These are phyloP conservation scores for Talaromyces wortmannii DNA, from an alignment of 495 filamentous ascomycete genomes.

Conservation along the genomic window DNA sequence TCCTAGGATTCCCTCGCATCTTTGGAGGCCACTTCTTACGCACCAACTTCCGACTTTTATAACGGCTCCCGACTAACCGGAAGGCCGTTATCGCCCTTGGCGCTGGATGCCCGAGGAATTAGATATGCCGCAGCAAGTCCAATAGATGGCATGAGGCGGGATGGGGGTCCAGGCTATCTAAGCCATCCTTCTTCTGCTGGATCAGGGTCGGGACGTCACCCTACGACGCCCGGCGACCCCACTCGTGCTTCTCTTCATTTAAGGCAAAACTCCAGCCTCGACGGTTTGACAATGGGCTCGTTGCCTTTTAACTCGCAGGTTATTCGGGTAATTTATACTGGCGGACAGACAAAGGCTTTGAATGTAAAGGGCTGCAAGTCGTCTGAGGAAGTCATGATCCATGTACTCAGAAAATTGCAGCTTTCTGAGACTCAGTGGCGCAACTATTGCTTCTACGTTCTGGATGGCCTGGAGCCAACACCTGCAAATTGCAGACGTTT, in stretches of 20 bases:
- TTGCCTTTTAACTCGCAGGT: constrained; percentile 73
- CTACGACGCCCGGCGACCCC: constrained; percentile 35
- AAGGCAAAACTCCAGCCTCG: constrained; percentile 62
- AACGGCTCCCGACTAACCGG: no score
- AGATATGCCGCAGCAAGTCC: constrained; percentile 47
- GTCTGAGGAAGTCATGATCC: constrained; percentile 81
- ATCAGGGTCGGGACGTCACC: constrained; percentile 37
- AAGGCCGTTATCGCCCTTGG: constrained; percentile 63
- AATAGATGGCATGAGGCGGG: constrained; percentile 39
- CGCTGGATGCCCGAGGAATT: constrained; percentile 43
- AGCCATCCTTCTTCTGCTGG: constrained; percentile 39
- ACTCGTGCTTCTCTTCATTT: constrained; percentile 25
- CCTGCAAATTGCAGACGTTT: constrained; percentile 70
- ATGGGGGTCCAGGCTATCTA: constrained; percentile 46
- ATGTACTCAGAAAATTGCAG: constrained; percentile 75
- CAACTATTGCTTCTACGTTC: constrained; percentile 76
- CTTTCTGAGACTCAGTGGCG: constrained; percentile 68
- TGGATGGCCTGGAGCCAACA: constrained; percentile 78
- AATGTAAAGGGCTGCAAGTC: constrained; percentile 85
- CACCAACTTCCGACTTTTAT: constrained; percentile 61
- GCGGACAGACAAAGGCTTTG: constrained; percentile 83
- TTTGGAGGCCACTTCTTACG: constrained; percentile 42
- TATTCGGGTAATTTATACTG: constrained; percentile 86
- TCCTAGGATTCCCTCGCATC: constrained; percentile 37
- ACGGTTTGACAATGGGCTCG: constrained; percentile 73